phyloP scores from a whole-genome alignment of 2,329 filamentous ascomycete species.

The Exophiala sp. region DNA sequence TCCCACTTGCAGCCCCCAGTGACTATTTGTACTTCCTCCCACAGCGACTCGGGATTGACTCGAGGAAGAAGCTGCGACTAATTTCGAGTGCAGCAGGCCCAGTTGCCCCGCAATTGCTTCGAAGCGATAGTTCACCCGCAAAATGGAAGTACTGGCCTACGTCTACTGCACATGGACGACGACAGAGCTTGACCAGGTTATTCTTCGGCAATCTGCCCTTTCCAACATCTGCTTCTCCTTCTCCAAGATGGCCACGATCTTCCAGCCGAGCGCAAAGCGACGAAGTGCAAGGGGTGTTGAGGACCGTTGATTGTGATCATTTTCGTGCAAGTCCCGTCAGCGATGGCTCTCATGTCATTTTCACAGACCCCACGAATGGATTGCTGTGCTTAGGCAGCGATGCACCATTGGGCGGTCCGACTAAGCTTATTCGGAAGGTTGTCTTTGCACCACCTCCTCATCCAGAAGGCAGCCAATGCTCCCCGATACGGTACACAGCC shows the following conservation, averaged over 20 bases:
- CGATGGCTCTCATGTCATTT: slow-evolving; percentile 63
- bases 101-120: slow-evolving; percentile 22
- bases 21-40: slow-evolving; percentile 57
- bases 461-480: slow-evolving; percentile 26
- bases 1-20: slow-evolving; percentile 41
- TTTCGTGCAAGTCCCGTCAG: slow-evolving; percentile 62
- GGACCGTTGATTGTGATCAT: slow-evolving; percentile 53
- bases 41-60: slow-evolving; percentile 50
- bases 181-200: slow-evolving; percentile 26
- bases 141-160: slow-evolving; percentile 18
- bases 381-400: slow-evolving; percentile 61
- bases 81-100: slow-evolving; percentile 54
- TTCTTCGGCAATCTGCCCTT: slow-evolving; percentile 28
- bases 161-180: slow-evolving; percentile 12
- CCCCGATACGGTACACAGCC: slow-evolving; percentile 54
- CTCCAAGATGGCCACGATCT: background rate
- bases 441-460: slow-evolving; percentile 47
- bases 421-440: slow-evolving; percentile 57
- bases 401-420: slow-evolving; percentile 56
- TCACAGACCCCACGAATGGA: slow-evolving; percentile 58
- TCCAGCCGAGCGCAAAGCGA: slow-evolving; percentile 3
- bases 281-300: slow-evolving; percentile 34
- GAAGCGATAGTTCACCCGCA: slow-evolving; percentile 27
- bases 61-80: slow-evolving; percentile 56
- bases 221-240: slow-evolving; percentile 10